Percentiles rank a stretch among this genome's conserved stretches.
Conservation (phyloP, 345 rosid genomes). For the Eucalyptus albens region DNA sequence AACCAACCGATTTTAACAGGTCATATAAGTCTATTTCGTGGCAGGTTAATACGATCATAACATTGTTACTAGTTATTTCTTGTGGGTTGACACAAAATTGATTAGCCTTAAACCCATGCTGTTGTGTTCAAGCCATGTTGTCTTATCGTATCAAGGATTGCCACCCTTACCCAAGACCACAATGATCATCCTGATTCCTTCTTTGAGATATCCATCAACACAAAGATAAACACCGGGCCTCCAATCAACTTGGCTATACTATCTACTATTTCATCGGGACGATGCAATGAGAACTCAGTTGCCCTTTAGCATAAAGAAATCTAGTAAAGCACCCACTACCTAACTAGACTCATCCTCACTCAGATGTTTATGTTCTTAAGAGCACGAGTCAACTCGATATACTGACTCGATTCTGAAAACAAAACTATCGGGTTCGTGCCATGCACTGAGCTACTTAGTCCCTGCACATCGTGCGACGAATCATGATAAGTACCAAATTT, state of each 20-base stretch:
- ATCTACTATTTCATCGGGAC: neutral
- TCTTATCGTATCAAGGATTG: neutral
- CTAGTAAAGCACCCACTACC: neutral
- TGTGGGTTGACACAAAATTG: neutral
- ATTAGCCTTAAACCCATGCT: neutral
- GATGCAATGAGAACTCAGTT: neutral
- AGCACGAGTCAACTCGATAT: neutral
- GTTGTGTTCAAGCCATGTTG: neutral
- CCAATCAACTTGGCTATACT: neutral
- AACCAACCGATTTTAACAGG: neutral
- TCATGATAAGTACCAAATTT: neutral
- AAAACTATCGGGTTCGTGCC: neutral
- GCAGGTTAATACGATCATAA: neutral
- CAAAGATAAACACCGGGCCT: neutral
- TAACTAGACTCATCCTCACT: neutral
- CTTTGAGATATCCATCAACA: neutral
- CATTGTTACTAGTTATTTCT: neutral
- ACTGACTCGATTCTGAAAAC: neutral
- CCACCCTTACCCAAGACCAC: neutral
- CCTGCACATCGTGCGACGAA: neutral
- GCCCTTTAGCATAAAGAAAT: neutral
- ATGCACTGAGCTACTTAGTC: neutral
- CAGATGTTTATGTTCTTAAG: neutral
- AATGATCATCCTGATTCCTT: neutral
- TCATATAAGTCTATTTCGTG: neutral